Percentiles rank a stretch among this genome's conserved stretches.
Evolutionary conservation across 1,284 basidiomycete genomes (phyloP).

Genomic region (Marasmius oreades): DNA sequence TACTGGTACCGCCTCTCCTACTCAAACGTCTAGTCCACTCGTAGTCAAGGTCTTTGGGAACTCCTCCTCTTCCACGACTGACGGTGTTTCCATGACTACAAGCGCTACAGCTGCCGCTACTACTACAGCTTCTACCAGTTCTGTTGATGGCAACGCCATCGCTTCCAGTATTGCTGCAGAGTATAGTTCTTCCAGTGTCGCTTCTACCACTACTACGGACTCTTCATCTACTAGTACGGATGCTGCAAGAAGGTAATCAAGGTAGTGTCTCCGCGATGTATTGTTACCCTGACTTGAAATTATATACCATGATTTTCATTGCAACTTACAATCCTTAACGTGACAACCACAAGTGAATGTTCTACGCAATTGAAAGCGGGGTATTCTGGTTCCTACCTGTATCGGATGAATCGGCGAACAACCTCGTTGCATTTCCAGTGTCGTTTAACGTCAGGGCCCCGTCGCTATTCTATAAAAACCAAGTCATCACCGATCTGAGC

Average conservation of each 20-base stretch:
- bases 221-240: constrained; percentile 5
- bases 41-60: constrained; percentile 9
- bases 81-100: constrained; percentile 3
- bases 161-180: constrained; percentile 19
- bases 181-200: constrained; percentile 13
- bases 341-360: too few species aligned
- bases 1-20: constrained; percentile 18
- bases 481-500: too few species aligned
- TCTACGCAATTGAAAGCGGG: too few species aligned
- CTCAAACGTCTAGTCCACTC: constrained; percentile 16
- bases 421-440: too few species aligned
- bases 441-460: too few species aligned
- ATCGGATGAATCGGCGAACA: too few species aligned
- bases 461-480: too few species aligned
- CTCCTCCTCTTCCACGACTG: constrained; percentile 11
- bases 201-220: constrained; percentile 11
- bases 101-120: constrained; percentile 11
- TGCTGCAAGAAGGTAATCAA: not conserved
- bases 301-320: not conserved
- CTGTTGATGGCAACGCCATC: constrained; percentile 28
- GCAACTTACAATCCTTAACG: too few species aligned
- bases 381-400: too few species aligned
- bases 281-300: not conserved
- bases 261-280: not conserved
- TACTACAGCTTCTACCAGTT: constrained; percentile 9